Base-by-base conservation (phyloP, 805 yeast genomes). In the Clavispora fructus region DNA sequence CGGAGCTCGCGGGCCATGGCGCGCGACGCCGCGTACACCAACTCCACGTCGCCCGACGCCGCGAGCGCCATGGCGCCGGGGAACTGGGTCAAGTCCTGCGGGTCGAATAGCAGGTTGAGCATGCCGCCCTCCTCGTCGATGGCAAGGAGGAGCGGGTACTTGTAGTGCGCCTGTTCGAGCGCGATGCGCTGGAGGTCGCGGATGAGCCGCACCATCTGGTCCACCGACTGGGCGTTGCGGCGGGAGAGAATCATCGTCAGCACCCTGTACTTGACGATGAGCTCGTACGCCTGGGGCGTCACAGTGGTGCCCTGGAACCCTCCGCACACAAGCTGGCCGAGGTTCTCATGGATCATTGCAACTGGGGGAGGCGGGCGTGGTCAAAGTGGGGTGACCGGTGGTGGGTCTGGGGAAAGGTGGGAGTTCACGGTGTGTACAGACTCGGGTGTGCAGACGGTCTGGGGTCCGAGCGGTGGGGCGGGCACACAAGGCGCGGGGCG, bases 1-100 rank as follows among this genome's bases (percentile, higher is more conserved):
- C 65, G 68, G 50, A 80, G 65, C 54, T 81, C 83, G 14, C 57
- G 52, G 0, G 83, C 83, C 9, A 80, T 57, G 2, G 85, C 85
- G 38, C 74, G 70, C 46, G 75, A 74, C 2, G 79, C 75, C 38
- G 79, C 67, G 49, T 74, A 74, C 8, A 78, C 80, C 49, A 79
- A 57, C 6, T 72, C 73, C 11, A 65, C 56, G 45, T 77, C 74
- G 10, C 76, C 76, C 0, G 82, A 71, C 17, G 85, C 83, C 3
- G 79, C 77, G 19, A 80, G 59, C 3, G 82, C 84, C 85, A 81
- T 80, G 26, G 83, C 82, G 5, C 85, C 80, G 1, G 86, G 86
- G 54, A 76, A 79, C 57, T 80, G 85, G 9, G 80, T 74, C 17
- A 80, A 59, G 47, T 62, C 65, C 9, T 70, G 69, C 9, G 74